A percentile compares a stretch with the other conserved stretches of the same genome.
Evolutionary conservation across 2,329 filamentous ascomycete genomes (phyloP).

Genomic region (Beauveria brongniartii): DNA sequence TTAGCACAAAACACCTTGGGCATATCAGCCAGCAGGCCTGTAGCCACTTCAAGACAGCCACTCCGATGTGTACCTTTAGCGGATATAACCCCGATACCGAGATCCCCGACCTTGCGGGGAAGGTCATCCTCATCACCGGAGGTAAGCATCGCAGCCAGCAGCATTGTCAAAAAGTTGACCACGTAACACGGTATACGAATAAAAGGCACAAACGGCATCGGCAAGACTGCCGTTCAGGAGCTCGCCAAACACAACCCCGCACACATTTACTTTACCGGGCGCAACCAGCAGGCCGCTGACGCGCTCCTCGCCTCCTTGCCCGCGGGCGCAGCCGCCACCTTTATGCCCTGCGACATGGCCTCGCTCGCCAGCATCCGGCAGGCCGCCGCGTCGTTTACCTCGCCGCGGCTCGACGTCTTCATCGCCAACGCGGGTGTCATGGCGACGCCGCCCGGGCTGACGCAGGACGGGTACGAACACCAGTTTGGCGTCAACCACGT

Average conservation of each 20-base stretch:
- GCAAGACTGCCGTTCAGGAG: constrained; percentile 20
- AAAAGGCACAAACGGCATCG: constrained; percentile 28
- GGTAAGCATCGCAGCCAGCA: constrained; percentile 23
- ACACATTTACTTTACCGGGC: constrained; percentile 47
- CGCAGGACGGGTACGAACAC: constrained; percentile 26
- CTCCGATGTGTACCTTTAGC: background rate
- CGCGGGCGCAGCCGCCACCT: constrained; percentile 16
- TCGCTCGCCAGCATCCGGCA: constrained; percentile 39
- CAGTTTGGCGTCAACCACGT: constrained; percentile 30
- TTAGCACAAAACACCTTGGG: background rate
- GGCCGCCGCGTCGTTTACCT: constrained; percentile 33
- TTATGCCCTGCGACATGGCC: constrained; percentile 39
- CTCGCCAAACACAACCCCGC: constrained; percentile 34
- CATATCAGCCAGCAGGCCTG: background rate
- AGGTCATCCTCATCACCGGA: constrained; percentile 43
- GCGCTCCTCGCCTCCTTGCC: constrained; percentile 31
- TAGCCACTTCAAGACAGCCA: too few relatives aligned
- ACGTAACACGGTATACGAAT: background rate
- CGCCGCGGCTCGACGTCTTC: constrained; percentile 33
- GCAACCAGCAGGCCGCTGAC: constrained; percentile 34
- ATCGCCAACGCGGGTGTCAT: constrained; percentile 31
- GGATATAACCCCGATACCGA: constrained; percentile 32
- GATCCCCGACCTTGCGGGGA: constrained; percentile 36
- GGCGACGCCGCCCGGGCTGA: constrained; percentile 20
- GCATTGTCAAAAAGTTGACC: background rate